A percentile compares a stretch with the other conserved stretches of the same genome.
Conservation (phyloP, 1,139 yeast genomes). For the Sugiyamaella xylanicola region DNA sequence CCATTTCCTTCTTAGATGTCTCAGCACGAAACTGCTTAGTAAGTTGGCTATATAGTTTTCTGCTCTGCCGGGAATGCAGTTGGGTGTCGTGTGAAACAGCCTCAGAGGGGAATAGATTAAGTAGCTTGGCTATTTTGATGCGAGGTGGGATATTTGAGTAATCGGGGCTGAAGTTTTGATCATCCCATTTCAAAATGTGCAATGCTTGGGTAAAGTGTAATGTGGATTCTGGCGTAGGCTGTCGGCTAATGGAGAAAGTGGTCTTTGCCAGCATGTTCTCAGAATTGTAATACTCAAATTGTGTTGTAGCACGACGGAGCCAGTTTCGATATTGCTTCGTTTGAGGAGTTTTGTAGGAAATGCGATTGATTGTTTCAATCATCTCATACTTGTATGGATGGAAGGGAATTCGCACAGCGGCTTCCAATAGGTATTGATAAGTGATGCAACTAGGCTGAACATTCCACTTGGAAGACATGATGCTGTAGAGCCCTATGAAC, state of each 20-base stretch:
- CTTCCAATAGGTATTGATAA: slow-evolving; percentile 30
- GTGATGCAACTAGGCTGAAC: slow-evolving; percentile 28
- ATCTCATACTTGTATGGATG: slow-evolving; percentile 27
- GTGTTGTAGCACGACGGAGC: slow-evolving; percentile 13
- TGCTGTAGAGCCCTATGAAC: slow-evolving; percentile 32
- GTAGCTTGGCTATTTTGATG: background rate
- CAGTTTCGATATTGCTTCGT: slow-evolving; percentile 9
- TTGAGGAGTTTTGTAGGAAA: background rate
- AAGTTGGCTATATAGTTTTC: background rate
- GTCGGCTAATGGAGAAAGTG: background rate
- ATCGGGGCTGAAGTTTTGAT: slow-evolving; percentile 1
- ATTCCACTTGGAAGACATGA: slow-evolving; percentile 28
- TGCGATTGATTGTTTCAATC: slow-evolving; percentile 25
- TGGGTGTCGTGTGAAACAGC: background rate
- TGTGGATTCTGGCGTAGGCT: background rate
- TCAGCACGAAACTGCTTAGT: slow-evolving; percentile 4
- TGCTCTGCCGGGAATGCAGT: slow-evolving; percentile 1
- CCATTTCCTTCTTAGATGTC: background rate
- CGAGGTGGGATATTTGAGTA: background rate
- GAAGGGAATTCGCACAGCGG: slow-evolving; percentile 28
- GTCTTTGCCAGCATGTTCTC: slow-evolving; percentile 4
- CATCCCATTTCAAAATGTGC: slow-evolving; percentile 7
- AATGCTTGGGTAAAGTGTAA: background rate
- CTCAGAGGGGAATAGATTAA: slow-evolving; percentile 2
- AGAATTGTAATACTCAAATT: slow-evolving; percentile 11